Conservation (phyloP, 768 basidiomycete species). For the Collybia nuda region DNA sequence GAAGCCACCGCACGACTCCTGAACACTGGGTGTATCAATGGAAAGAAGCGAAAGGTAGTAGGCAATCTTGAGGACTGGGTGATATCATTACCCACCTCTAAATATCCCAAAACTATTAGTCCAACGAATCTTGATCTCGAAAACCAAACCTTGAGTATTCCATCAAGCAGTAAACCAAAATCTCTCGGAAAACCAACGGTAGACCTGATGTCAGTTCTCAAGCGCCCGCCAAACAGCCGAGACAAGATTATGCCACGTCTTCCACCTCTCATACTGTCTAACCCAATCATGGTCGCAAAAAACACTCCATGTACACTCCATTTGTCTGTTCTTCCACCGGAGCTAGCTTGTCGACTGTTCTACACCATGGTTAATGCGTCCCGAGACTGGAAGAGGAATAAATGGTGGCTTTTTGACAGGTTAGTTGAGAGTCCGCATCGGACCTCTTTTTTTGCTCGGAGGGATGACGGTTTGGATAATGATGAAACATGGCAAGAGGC, state of each 20-base stretch:
- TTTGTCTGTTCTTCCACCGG: slow-evolving; percentile 63
- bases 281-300: slow-evolving; percentile 60
- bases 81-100: slow-evolving; percentile 11
- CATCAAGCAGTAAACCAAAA: slow-evolving; percentile 5
- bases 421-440: slow-evolving; percentile 83
- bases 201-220: slow-evolving; percentile 59
- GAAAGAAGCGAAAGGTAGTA: slow-evolving; percentile 52
- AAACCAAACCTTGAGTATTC: background rate
- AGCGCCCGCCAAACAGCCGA: slow-evolving; percentile 42
- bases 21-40: slow-evolving; percentile 16
- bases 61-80: slow-evolving; percentile 57
- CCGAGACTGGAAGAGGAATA: slow-evolving; percentile 65
- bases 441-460: slow-evolving; percentile 74
- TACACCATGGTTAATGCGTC: slow-evolving; percentile 69
- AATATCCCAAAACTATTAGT: background rate
- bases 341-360: slow-evolving; percentile 75
- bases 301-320: slow-evolving; percentile 80
- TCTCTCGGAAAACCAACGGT: slow-evolving; percentile 27
- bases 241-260: slow-evolving; percentile 38
- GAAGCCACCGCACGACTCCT: slow-evolving; percentile 46
- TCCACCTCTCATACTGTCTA: slow-evolving; percentile 63
- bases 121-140: slow-evolving; percentile 13
- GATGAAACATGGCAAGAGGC: slow-evolving; percentile 66
- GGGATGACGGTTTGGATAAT: slow-evolving; percentile 39
- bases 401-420: slow-evolving; percentile 84